Conservation (phyloP, 2,329 filamentous ascomycete species). For the Harringtonia aguacate region DNA sequence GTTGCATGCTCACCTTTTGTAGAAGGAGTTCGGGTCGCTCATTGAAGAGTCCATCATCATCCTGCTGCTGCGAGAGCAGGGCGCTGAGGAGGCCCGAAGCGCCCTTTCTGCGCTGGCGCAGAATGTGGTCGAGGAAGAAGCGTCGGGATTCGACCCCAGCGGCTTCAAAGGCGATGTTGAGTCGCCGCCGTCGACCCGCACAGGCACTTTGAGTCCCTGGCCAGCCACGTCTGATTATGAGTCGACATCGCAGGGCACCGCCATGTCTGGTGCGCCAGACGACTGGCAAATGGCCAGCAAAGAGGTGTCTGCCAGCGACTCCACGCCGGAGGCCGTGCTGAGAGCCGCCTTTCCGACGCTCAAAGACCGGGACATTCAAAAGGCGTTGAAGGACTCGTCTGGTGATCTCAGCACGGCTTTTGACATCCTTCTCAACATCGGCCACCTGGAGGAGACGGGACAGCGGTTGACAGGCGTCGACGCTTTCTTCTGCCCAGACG, state of each 20-base stretch:
- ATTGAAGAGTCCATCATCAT: slow-evolving; percentile 70
- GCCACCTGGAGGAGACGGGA: slow-evolving; percentile 61
- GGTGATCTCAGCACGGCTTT: slow-evolving; percentile 60
- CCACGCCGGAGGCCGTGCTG: slow-evolving; percentile 37
- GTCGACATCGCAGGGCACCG: neutral
- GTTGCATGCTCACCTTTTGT: neutral
- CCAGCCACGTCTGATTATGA: neutral
- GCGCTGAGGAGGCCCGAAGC: slow-evolving; percentile 43
- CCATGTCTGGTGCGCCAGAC: slow-evolving; percentile 13
- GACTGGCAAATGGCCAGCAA: slow-evolving; percentile 25
- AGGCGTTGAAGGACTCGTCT: slow-evolving; percentile 55
- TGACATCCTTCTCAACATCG: slow-evolving; percentile 70
- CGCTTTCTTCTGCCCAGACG: slow-evolving; percentile 55
- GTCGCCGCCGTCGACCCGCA: neutral
- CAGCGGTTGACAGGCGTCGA: slow-evolving; percentile 66
- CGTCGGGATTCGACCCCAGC: slow-evolving; percentile 67
- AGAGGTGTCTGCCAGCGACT: slow-evolving; percentile 33
- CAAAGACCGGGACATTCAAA: slow-evolving; percentile 52
- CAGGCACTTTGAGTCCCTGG: slow-evolving; percentile 2
- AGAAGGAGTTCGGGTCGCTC: slow-evolving; percentile 63
- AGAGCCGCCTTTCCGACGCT: slow-evolving; percentile 61
- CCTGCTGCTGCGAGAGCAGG: slow-evolving; percentile 64
- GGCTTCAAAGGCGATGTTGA: slow-evolving; percentile 33
- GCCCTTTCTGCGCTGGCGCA: slow-evolving; percentile 56
- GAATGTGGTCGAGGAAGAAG: slow-evolving; percentile 55